phyloP scores from a whole-genome alignment of 768 basidiomycete species.

The Grammothele lineata region DNA sequence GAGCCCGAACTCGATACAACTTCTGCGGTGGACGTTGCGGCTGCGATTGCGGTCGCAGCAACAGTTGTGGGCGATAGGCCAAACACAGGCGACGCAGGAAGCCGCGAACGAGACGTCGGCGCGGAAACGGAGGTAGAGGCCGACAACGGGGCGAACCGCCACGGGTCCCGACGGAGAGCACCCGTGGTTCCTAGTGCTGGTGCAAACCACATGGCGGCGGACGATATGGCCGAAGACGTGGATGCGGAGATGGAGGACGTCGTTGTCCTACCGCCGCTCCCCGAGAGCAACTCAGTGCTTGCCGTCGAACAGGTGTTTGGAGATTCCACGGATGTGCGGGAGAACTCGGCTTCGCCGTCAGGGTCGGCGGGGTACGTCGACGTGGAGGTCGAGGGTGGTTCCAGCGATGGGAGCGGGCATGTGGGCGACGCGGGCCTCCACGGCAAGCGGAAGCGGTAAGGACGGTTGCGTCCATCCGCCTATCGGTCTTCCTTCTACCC shows the following conservation, averaged over 20 bases:
- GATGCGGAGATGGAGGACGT: conserved; percentile 24
- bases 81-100: conserved; percentile 18
- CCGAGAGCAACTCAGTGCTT: conserved; percentile 21
- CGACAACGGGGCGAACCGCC: conserved; percentile 20
- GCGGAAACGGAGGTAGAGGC: conserved; percentile 30
- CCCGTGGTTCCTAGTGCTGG: conserved; percentile 5
- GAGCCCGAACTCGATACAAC: conserved; percentile 29
- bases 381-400: conserved; percentile 19
- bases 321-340: conserved; percentile 12
- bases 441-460: conserved; percentile 29
- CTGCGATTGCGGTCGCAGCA: conserved; percentile 4
- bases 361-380: conserved; percentile 13
- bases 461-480: neutral
- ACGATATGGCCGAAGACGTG: conserved; percentile 16
- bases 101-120: conserved; percentile 21
- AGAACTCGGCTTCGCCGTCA: conserved; percentile 18
- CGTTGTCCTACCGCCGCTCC: conserved; percentile 20
- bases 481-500: neutral
- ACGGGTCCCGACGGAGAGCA: conserved; percentile 12
- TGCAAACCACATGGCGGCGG: conserved; percentile 1
- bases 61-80: conserved; percentile 19
- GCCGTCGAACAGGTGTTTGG: conserved; percentile 9
- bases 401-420: conserved; percentile 16
- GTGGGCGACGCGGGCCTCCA: conserved; percentile 16
- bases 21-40: conserved; percentile 13